phyloP scores from a whole-genome alignment of 805 yeast species.

The Metschnikowia aberdeeniae region DNA sequence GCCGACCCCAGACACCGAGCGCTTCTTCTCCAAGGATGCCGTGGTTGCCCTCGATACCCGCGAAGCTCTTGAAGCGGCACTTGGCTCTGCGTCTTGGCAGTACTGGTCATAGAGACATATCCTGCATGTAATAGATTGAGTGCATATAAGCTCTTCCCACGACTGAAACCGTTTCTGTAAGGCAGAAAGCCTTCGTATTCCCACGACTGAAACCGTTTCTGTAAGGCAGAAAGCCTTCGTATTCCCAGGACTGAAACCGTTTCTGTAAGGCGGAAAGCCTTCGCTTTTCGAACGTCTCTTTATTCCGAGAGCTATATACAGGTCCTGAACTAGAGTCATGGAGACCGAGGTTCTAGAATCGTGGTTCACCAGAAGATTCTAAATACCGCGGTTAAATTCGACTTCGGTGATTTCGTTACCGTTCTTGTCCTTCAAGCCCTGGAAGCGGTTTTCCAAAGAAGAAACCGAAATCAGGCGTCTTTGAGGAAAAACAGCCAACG shows the following conservation, averaged over 20 bases:
- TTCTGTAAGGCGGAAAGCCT: too few relatives aligned
- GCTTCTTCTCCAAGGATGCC: conserved; percentile 25
- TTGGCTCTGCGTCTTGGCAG: conserved; percentile 53
- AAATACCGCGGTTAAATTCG: conserved; percentile 92
- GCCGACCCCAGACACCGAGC: conserved; percentile 9
- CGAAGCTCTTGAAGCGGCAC: conserved; percentile 43
- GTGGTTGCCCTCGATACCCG: conserved; percentile 40
- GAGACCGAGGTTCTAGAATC: neutral
- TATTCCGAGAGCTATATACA: too few relatives aligned
- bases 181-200: too few relatives aligned
- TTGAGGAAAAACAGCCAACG: conserved; percentile 94
- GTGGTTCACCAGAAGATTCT: conserved; percentile 9
- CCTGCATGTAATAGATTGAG: too few relatives aligned
- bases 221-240: too few relatives aligned
- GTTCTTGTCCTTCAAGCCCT: conserved; percentile 52
- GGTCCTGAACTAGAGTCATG: too few relatives aligned
- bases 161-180: too few relatives aligned
- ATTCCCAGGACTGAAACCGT: too few relatives aligned
- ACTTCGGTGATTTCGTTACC: conserved; percentile 59
- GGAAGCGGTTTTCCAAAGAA: conserved; percentile 63
- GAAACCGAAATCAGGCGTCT: conserved; percentile 57
- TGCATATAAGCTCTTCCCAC: too few relatives aligned
- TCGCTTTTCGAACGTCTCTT: too few relatives aligned
- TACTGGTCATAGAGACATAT: conserved; percentile 45
- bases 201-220: too few relatives aligned